phyloP scores from a whole-genome alignment of 2,329 filamentous ascomycete genomes.

The Celoporthe dispersa region DNA sequence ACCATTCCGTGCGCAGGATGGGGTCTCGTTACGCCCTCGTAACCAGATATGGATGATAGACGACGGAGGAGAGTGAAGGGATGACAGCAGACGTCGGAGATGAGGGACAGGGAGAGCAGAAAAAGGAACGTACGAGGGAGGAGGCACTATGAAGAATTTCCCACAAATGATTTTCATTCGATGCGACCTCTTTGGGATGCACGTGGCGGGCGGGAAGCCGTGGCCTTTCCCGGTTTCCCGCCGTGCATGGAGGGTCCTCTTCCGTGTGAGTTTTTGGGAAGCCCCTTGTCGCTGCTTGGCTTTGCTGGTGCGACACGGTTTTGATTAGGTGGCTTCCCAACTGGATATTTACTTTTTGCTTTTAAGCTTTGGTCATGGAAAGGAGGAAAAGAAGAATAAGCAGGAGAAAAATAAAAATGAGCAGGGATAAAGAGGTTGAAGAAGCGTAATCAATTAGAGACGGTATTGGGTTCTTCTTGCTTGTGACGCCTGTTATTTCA shows the following conservation, averaged over 20 bases:
- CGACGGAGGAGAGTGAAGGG: background rate
- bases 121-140: constrained; percentile 5
- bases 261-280: constrained; percentile 22
- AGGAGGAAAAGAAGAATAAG: background rate
- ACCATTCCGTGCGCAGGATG: background rate
- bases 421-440: background rate
- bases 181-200: background rate
- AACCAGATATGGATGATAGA: background rate
- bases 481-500: background rate
- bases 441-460: background rate
- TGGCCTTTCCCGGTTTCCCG: constrained; percentile 19
- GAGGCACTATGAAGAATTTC: constrained; percentile 18
- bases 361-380: background rate
- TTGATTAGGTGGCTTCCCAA: background rate
- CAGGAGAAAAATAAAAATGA: background rate
- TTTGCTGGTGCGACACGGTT: background rate
- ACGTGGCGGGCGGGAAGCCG: background rate
- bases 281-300: background rate
- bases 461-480: background rate
- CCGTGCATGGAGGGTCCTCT: constrained; percentile 22
- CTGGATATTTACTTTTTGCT: background rate
- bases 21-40: background rate
- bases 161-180: constrained; percentile 26
- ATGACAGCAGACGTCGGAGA: background rate
- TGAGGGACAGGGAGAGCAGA: background rate